Evolutionary conservation across 1,139 yeast species (phyloP), one percentile per base, ranked within the genome.

Genomic region (Yamadazyma diospyri): DNA sequence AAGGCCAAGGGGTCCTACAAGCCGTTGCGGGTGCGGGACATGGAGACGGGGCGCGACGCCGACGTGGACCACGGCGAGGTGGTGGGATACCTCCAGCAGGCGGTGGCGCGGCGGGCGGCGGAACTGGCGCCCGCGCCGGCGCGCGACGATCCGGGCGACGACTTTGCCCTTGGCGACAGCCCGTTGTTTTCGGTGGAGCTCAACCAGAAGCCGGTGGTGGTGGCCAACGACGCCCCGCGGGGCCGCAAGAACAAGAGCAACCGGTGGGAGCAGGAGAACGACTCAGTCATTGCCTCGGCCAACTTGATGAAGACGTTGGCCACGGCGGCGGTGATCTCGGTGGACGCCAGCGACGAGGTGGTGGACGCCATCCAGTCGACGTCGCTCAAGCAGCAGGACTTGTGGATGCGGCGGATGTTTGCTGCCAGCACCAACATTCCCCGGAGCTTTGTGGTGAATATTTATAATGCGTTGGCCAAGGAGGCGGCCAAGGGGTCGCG

Each of bases 351-450:
- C 39, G 96, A 87, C 46, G 97, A 87, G 43, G 84, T 85, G 1
- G 52, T 89, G 38, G 94, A 86, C 29, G 85, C 87, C 70, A 85
- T 89, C 27, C 68, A 81, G 20, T 72, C 81, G 1, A 81, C 94
- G 0, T 81, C 95, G 0, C 69, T 89, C 14, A 70, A 71, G 25
- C 87, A 79, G 42, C 81, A 78, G 25, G 97, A 89, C 40, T 95
- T 88, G 68, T 89, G 97, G 96, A 63, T 79, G 29, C 67, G 94
- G 45, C 82, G 85, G 46, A 88, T 88, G 2, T 84, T 88, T 8
- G 87, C 88, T 25, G 72, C 81, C 2, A 50, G 59, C 5, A 59
- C 59, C 32, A 66, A 66, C 38, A 57, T 64, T 17, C 94, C 95
- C 13, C 72, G 86, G 53, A 84, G 88, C 38, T 88, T 83, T 59